Evolutionary conservation across 2,329 filamentous ascomycete species (phyloP).

Genomic region (Didymella sp.): DNA sequence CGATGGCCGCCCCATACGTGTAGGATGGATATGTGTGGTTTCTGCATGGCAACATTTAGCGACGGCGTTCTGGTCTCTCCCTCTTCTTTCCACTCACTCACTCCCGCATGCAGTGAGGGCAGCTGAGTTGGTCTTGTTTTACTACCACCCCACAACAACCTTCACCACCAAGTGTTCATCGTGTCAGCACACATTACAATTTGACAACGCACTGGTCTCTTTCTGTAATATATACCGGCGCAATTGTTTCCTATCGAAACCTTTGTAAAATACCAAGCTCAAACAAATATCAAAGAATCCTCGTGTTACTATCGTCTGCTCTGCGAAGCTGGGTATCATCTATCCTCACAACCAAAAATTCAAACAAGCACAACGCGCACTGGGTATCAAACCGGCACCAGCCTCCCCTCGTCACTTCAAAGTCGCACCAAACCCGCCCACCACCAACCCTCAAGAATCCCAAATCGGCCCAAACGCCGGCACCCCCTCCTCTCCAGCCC

Average conservation of each 20-base stretch:
- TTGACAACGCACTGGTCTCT: too few species aligned
- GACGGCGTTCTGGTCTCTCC: constrained; percentile 35
- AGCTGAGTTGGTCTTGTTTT: neutral
- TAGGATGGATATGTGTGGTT: constrained; percentile 17
- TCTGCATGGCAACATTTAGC: constrained; percentile 36
- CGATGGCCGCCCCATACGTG: neutral
- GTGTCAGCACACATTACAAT: too few species aligned
- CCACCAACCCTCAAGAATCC: constrained; percentile 57
- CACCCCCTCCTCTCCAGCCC: constrained; percentile 69
- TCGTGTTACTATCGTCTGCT: neutral
- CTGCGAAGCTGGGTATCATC: constrained; percentile 15
- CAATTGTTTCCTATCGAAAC: neutral
- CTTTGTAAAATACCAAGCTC: constrained; percentile 7
- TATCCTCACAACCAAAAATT: constrained; percentile 5
- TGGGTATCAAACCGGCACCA: neutral
- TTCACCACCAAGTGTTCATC: too few species aligned
- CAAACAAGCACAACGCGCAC: neutral
- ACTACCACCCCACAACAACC: too few species aligned
- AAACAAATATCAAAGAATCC: neutral
- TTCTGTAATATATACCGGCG: constrained; percentile 8
- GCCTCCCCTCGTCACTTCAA: neutral
- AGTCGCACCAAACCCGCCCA: neutral
- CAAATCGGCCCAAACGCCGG: constrained; percentile 77
- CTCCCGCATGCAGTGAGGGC: too few species aligned
- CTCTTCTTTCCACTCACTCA: constrained; percentile 20